Percentiles rank a stretch among this genome's conserved stretches.
phyloP scores from a whole-genome alignment of 202 grass and related monocot species.

The Schoenoplectus tabernaemontani region DNA sequence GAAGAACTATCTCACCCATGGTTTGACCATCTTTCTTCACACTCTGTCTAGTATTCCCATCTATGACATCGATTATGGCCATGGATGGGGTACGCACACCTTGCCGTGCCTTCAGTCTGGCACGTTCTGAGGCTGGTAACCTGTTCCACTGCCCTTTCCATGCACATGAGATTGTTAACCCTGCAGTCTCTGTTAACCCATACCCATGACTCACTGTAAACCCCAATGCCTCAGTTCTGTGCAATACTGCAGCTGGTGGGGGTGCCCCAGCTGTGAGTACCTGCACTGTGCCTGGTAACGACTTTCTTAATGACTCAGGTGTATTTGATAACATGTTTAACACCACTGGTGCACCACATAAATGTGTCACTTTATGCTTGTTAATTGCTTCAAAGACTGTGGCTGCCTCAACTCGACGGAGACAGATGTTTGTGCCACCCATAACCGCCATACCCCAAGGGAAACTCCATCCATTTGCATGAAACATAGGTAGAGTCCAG shows the following conservation, averaged over 20 bases:
- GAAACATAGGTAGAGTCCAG: slow-evolving; percentile 95
- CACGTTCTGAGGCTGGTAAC: slow-evolving; percentile 57
- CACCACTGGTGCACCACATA: slow-evolving; percentile 74
- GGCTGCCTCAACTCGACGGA: slow-evolving; percentile 60
- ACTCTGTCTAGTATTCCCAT: slow-evolving; percentile 35
- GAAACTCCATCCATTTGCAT: slow-evolving; percentile 86
- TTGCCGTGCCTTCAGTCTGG: slow-evolving; percentile 61
- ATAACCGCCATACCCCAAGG: slow-evolving; percentile 73
- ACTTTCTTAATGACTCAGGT: slow-evolving; percentile 14
- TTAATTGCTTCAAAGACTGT: slow-evolving; percentile 46
- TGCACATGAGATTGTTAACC: slow-evolving; percentile 42
- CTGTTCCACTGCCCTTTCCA: slow-evolving; percentile 73
- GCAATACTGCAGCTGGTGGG: slow-evolving; percentile 65
- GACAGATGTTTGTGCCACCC: slow-evolving; percentile 75
- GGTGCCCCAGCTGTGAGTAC: slow-evolving; percentile 77
- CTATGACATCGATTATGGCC: slow-evolving; percentile 45
- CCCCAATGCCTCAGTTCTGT: slow-evolving; percentile 49
- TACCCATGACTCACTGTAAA: slow-evolving; percentile 69
- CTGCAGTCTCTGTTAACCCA: slow-evolving; percentile 65
- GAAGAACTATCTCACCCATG: slow-evolving; percentile 74
- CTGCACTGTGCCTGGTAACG: slow-evolving; percentile 33
- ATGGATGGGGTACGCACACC: slow-evolving; percentile 58
- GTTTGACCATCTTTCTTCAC: slow-evolving; percentile 44
- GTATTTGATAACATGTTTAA: slow-evolving; percentile 85
- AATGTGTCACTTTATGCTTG: slow-evolving; percentile 40